A percentile compares a stretch with the other conserved stretches of the same genome.
phyloP scores from a whole-genome alignment of 2,329 filamentous ascomycete genomes.

The Penicillium capsulatum region DNA sequence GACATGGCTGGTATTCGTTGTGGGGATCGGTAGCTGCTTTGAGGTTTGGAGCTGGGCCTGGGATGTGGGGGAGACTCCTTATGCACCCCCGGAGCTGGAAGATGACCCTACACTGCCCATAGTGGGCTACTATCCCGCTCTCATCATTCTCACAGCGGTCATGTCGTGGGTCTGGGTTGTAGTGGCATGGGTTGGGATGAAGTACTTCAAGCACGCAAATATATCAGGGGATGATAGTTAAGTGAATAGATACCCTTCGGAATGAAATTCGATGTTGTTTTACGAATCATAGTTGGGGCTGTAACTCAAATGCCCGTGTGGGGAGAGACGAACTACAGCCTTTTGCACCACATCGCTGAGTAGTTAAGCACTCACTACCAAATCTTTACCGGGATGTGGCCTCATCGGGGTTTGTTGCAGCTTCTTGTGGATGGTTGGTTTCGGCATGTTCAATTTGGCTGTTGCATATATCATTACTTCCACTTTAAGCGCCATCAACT shows the following conservation, averaged over 20 bases:
- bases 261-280: too few species aligned
- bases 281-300: too few species aligned
- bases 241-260: constrained; percentile 10
- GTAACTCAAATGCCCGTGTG: too few species aligned
- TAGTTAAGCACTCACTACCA: too few species aligned
- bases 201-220: constrained; percentile 97
- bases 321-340: too few species aligned
- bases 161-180: constrained; percentile 99
- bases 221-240: constrained; percentile 62
- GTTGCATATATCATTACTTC: too few species aligned
- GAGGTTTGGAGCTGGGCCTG: constrained; percentile 98
- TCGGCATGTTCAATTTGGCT: too few species aligned
- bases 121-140: constrained; percentile 90
- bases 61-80: constrained; percentile 95
- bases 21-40: constrained; percentile 92
- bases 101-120: constrained; percentile 93
- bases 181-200: constrained; percentile 98
- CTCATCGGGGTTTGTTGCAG: too few species aligned
- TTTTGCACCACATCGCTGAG: too few species aligned
- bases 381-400: too few species aligned
- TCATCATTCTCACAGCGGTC: constrained; percentile 87
- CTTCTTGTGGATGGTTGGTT: too few species aligned
- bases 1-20: constrained; percentile 94
- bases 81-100: constrained; percentile 89
- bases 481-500: too few species aligned